Evolutionary conservation across 805 yeast genomes (phyloP).

Genomic region (Zygosaccharomyces gambellarensis): DNA sequence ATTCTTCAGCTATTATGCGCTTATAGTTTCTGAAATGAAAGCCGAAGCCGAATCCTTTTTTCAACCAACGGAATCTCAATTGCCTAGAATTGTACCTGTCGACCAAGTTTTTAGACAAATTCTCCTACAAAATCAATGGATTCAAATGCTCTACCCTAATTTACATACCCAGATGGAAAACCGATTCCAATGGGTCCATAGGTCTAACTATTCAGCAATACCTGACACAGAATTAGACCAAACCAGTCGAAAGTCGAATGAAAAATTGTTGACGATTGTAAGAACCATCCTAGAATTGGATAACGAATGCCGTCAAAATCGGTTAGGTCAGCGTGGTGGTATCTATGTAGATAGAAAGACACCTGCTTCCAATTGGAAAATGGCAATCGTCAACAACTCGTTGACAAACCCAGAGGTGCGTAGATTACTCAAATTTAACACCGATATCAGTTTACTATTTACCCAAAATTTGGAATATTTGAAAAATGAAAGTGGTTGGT

Average conservation of each 20-base stretch:
- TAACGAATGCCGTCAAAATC: constrained; percentile 11
- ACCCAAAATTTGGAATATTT: constrained; percentile 16
- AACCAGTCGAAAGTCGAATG: not conserved
- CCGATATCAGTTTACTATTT: constrained; percentile 20
- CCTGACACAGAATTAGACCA: not conserved
- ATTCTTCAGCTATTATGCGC: constrained; percentile 15
- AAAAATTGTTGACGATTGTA: constrained; percentile 6
- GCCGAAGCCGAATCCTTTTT: constrained; percentile 2
- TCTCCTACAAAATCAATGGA: constrained; percentile 13
- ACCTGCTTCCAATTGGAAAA: constrained; percentile 16
- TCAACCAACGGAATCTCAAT: not conserved
- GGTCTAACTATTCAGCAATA: not conserved
- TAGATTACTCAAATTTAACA: constrained; percentile 14
- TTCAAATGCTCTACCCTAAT: constrained; percentile 21
- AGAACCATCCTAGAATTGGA: constrained; percentile 11
- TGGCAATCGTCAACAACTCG: constrained; percentile 15
- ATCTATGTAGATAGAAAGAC: constrained; percentile 9
- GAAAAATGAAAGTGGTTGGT: constrained; percentile 11
- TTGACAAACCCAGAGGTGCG: constrained; percentile 12
- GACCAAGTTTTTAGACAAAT: constrained; percentile 14
- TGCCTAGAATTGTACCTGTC: constrained; percentile 12
- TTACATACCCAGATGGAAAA: constrained; percentile 7
- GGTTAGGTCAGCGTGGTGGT: constrained; percentile 4
- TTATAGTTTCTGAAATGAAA: constrained; percentile 22
- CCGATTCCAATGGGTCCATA: not conserved